Evolutionary conservation across 139 green algal species (phyloP).

Genomic region (Eudorina sp.): DNA sequence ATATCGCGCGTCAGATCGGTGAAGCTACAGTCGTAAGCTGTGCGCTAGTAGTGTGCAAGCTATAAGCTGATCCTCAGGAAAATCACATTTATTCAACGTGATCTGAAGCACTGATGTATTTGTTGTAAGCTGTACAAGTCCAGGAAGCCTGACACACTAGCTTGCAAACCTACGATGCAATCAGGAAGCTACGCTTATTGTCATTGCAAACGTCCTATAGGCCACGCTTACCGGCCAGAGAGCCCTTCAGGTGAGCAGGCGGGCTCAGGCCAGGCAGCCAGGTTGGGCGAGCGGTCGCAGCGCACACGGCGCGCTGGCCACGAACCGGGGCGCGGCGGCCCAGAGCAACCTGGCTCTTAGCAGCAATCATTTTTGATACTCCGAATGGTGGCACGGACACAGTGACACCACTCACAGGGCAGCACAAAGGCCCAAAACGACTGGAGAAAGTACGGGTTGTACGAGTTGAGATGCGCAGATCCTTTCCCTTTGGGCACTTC

Average conservation of each 20-base stretch:
- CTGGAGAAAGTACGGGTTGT: too few species aligned
- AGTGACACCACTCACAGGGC: conserved; percentile 25
- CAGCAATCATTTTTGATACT: conserved; percentile 34
- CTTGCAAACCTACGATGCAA: too few species aligned
- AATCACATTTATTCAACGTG: too few species aligned
- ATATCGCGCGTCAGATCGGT: not conserved
- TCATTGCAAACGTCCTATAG: too few species aligned
- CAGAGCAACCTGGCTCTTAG: conserved; percentile 32
- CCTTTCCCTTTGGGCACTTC: not conserved
- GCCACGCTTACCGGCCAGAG: conserved; percentile 56
- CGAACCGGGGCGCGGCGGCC: conserved; percentile 33
- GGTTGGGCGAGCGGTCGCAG: conserved; percentile 37
- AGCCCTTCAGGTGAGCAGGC: conserved; percentile 61
- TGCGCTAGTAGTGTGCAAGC: too few species aligned
- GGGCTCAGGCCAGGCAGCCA: conserved; percentile 52
- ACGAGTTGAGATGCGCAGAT: not conserved
- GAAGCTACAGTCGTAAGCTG: too few species aligned
- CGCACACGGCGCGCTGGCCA: conserved; percentile 11
- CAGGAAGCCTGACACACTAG: too few species aligned
- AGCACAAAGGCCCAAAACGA: too few species aligned
- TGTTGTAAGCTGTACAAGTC: too few species aligned
- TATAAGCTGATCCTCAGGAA: too few species aligned
- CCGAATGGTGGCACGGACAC: conserved; percentile 6
- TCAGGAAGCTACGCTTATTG: too few species aligned
- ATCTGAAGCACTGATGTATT: too few species aligned